Base-by-base conservation (phyloP, 2,329 filamentous ascomycete genomes). In the Colletotrichum truncatum region DNA sequence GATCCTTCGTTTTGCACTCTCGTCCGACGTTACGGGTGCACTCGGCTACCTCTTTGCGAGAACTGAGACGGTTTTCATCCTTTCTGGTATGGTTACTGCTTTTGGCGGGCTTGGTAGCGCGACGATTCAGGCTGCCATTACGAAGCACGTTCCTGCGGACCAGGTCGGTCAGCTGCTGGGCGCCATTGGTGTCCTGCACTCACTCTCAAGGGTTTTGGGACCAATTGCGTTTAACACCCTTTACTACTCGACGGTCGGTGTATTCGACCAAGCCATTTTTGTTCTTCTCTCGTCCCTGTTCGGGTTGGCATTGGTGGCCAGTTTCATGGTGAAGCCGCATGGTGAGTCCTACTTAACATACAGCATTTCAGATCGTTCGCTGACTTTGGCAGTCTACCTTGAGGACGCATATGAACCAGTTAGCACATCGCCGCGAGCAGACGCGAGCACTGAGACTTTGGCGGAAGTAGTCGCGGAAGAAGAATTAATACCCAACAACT, bases 91-190 rank as follows among this genome's bases (percentile, higher is more conserved):
- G 45, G 71, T 94, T 16, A 91, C 93, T 2, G 86, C 93, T 0
- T 80, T 97, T 38, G 95, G 95, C 23, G 94, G 94, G 1, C 89
- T 98, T 46, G 94, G 91, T 0, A 91, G 91, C 34, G 94, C 96
- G 1, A 96, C 93, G 0, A 84, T 97, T 52, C 93, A 97, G 73
- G 91, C 92, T 2, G 87, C 91, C 1, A 81, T 98, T 53, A 98
- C 94, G 18, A 98, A 98, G 75, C 96, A 98, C 76, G 91, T 98
- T 0, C 93, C 94, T 0, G 84, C 89, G 1, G 92, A 96, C 68
- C 87, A 87, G 48, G 91, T 96, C 0, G 96, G 96, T 0, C 90
- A 96, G 75, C 82, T 98, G n/a, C 85, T 99, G 0, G 96, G 96
- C 21, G 94, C 94, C 2, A 91, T 91, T 14, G 96, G 95, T 0